phyloP scores from a whole-genome alignment of 306 rosid genomes.

The Fragaria vesca region DNA sequence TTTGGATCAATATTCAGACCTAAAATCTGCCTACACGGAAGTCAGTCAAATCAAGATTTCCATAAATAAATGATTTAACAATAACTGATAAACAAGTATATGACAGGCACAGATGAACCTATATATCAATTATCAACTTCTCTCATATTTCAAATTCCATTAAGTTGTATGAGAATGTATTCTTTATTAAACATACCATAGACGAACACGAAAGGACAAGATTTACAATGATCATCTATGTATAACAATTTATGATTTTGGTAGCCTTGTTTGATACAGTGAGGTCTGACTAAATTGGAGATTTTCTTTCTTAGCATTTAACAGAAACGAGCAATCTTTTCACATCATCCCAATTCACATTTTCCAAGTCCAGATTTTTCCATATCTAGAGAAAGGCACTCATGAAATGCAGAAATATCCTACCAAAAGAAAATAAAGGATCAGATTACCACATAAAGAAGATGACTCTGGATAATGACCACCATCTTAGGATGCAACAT shows the following conservation, averaged over 20 bases:
- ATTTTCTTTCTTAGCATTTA: not conserved
- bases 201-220: not conserved
- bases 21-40: not conserved
- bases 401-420: constrained; percentile 4
- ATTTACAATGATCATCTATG: not conserved
- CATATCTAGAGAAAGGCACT: not conserved
- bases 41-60: not conserved
- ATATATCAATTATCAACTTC: not conserved
- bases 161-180: not conserved
- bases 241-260: not conserved
- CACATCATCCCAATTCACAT: not conserved
- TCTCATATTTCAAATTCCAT: not conserved
- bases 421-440: not conserved
- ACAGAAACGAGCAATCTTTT: not conserved
- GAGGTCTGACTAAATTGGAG: not conserved
- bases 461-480: not conserved
- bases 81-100: not conserved
- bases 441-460: no score
- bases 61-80: not conserved
- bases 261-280: not conserved
- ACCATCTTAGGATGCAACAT: not conserved
- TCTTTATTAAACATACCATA: not conserved
- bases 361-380: not conserved
- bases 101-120: not conserved
- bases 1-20: not conserved